phyloP scores from a whole-genome alignment of 176 grass and related monocot species.

The Oryza meridionalis region DNA sequence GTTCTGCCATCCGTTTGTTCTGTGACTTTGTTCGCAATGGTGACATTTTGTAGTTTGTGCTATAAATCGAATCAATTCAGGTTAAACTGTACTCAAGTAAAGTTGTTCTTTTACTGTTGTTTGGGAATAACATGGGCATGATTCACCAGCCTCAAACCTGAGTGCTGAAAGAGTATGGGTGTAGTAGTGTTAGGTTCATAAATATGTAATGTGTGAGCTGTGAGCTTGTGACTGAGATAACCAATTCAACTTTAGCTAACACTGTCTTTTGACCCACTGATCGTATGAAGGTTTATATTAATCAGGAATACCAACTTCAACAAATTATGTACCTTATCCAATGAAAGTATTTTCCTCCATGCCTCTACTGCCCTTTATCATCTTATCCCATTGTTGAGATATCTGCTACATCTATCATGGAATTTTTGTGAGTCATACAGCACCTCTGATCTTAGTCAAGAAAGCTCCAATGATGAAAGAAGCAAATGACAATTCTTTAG shows the following conservation, averaged over 20 bases:
- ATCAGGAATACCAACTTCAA: background rate
- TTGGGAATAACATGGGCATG: background rate
- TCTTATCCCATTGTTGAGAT: slow-evolving; percentile 2
- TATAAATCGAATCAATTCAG: background rate
- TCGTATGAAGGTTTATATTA: background rate
- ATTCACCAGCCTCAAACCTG: slow-evolving; percentile 5
- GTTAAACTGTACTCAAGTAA: background rate
- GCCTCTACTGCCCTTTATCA: background rate
- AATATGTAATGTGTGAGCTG: slow-evolving; percentile 4
- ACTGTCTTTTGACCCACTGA: background rate
- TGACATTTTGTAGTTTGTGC: background rate
- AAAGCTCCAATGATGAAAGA: background rate
- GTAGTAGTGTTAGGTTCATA: background rate
- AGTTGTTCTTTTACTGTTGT: background rate
- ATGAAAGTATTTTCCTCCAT: background rate
- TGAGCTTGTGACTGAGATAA: background rate
- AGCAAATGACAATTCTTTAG: background rate
- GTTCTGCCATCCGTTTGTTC: background rate
- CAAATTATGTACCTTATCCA: background rate
- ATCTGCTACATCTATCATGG: background rate
- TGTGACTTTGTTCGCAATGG: background rate
- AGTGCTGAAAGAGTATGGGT: background rate
- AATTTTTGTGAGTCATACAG: background rate
- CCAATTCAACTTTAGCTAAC: background rate
- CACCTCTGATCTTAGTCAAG: background rate